phyloP scores from a whole-genome alignment of 352 stramenopile genomes.

The Globisporangium nagaii region DNA sequence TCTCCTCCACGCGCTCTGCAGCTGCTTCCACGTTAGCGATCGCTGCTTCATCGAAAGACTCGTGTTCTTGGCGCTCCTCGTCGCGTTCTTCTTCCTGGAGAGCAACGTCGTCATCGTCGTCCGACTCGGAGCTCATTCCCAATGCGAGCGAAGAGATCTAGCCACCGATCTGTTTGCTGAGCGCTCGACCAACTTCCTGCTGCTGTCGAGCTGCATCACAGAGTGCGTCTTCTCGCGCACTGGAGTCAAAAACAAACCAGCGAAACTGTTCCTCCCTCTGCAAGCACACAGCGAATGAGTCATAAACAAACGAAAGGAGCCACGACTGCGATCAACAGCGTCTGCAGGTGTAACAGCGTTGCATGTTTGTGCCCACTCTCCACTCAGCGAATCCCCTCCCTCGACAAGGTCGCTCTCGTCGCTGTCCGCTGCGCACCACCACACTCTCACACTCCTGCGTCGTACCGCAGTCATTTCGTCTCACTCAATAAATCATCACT shows the following conservation, averaged over 20 bases:
- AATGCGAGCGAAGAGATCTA: not conserved
- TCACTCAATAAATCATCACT: slow-evolving; percentile 5
- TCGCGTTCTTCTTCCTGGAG: not conserved
- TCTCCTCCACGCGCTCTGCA: not conserved
- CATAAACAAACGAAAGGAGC: not conserved
- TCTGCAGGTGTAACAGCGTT: not conserved
- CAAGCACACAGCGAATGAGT: not conserved
- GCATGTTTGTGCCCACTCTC: not conserved
- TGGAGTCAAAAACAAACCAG: not conserved
- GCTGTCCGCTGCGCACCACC: not conserved
- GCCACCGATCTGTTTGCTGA: not conserved
- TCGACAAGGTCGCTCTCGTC: not conserved
- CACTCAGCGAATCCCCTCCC: not conserved
- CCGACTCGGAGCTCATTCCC: not conserved
- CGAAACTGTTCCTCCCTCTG: not conserved
- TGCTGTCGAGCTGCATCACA: no score
- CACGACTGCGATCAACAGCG: not conserved
- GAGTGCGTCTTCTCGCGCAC: slow-evolving; percentile 1
- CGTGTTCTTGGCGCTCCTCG: not conserved
- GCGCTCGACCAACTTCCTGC: not conserved
- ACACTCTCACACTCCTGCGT: no score
- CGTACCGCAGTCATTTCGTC: not conserved
- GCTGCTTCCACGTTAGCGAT: not conserved
- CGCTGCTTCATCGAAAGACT: not conserved
- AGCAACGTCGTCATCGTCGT: not conserved